Percentiles rank a stretch among this genome's conserved stretches.
Conservation (phyloP, 169 alveolate genomes). For the Plasmodium vinckei region DNA sequence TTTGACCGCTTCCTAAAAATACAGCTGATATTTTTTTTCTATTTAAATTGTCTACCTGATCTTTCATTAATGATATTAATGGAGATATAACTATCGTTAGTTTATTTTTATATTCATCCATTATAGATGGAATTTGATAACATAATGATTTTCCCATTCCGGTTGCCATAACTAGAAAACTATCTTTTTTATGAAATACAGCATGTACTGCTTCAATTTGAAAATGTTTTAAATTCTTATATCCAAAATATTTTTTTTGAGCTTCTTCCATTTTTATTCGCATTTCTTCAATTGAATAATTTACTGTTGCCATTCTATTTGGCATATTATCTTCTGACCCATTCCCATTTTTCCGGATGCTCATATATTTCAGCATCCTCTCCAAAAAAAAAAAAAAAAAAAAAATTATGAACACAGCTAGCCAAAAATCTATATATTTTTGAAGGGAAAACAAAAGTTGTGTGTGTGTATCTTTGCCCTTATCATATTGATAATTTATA, state of each 20-base stretch:
- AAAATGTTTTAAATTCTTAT: conserved; percentile 55
- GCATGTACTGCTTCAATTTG: conserved; percentile 96
- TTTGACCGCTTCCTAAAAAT: conserved; percentile 78
- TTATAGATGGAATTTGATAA: conserved; percentile 94
- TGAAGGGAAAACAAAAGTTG: no score
- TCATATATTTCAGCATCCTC: conserved; percentile 28
- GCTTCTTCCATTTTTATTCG: conserved; percentile 55
- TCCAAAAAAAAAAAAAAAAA: not conserved
- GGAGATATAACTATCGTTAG: conserved; percentile 95
- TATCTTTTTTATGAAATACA: conserved; percentile 91
- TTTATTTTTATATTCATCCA: conserved; percentile 83
- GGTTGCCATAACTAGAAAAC: conserved; percentile 97
- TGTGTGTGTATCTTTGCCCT: no score
- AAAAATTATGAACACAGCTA: no score
- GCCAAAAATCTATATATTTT: no score
- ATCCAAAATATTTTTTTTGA: conserved; percentile 64
- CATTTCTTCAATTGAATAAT: conserved; percentile 43
- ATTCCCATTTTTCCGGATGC: not conserved
- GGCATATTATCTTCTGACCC: conserved; percentile 27
- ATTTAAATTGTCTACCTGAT: conserved; percentile 91
- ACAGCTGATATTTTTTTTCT: conserved; percentile 81
- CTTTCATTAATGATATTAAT: conserved; percentile 93
- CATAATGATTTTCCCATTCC: conserved; percentile 98
- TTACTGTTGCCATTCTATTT: not conserved
- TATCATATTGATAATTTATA: no score